These are phyloP conservation scores for Boechera stricta DNA, from an alignment of 345 rosid species.

Conservation along the genomic window DNA sequence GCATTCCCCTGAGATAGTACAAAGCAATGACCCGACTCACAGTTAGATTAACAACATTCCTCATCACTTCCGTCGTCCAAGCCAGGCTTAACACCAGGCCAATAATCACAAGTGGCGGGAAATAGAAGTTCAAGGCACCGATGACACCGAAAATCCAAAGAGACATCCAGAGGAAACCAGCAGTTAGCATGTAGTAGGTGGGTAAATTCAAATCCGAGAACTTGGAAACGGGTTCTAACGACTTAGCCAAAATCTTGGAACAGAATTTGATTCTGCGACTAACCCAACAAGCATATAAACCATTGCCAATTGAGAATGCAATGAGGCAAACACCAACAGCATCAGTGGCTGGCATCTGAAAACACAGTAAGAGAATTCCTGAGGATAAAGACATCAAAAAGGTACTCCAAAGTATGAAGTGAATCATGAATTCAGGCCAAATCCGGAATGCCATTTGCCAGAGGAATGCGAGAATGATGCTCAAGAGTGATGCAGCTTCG, in stretches of 20 bases:
- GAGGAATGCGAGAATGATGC: slow-evolving; percentile 79
- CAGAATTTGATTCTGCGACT: slow-evolving; percentile 66
- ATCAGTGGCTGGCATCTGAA: slow-evolving; percentile 81
- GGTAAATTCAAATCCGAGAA: slow-evolving; percentile 79
- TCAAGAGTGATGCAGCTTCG: slow-evolving; percentile 77
- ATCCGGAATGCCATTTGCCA: slow-evolving; percentile 85
- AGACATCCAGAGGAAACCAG: slow-evolving; percentile 98
- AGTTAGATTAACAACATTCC: slow-evolving; percentile 85
- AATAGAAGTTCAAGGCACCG: slow-evolving; percentile 80
- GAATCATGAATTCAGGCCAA: slow-evolving; percentile 89
- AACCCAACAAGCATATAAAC: slow-evolving; percentile 96
- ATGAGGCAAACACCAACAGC: slow-evolving; percentile 82
- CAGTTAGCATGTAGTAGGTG: slow-evolving; percentile 78
- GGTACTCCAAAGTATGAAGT: slow-evolving; percentile 83
- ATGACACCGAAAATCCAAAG: slow-evolving; percentile 88
- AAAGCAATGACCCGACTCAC: slow-evolving; percentile 78
- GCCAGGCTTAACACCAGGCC: slow-evolving; percentile 62
- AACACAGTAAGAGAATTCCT: slow-evolving; percentile 91
- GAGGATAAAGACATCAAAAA: slow-evolving; percentile 76
- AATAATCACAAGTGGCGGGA: slow-evolving; percentile 61
- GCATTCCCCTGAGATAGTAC: slow-evolving; percentile 91
- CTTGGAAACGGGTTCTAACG: slow-evolving; percentile 75
- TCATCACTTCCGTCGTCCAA: slow-evolving; percentile 95
- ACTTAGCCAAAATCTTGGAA: slow-evolving; percentile 60
- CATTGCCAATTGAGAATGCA: slow-evolving; percentile 80